Evolutionary conservation across 441 rosid genomes (phyloP), one percentile per base, ranked within the genome.

Genomic region (Theobroma grandiflorum): DNA sequence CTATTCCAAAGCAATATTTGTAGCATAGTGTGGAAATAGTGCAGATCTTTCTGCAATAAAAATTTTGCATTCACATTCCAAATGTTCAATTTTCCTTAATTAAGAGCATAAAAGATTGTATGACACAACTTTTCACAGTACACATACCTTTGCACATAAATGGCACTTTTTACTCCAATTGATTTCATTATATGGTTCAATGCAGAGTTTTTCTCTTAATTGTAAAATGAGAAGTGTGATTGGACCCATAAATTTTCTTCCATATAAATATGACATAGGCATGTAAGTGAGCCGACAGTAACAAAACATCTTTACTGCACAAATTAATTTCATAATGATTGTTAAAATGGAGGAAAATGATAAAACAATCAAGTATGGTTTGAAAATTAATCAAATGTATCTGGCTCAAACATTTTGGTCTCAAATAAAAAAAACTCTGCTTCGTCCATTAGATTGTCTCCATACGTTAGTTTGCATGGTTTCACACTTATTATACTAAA

Each of bases 1-100:
- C 79, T 71, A 76, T 86, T 85, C 87, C 87, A 84, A 57, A 84
- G 80, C 11, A 86, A 38, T 35, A 77, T 78, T 76, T 86, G 89
- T 50, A 75, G 33, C 77, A 70, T 52, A n/a, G 85, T 82, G 75
- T 81, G 89, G 49, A 84, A 87, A 78, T 85, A 88, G 58, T 89
- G 86, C 0, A 82, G 65, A 80, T 91, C 94, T 69, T 91, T 92
- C 92, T 90, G 79, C 70, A 26, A 18, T 53, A 75, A 37, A 37
- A 38, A 15, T 5, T 37, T 66, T 14, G 8, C 10, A 16, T 18
- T 6, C 47, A 20, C n/a, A 33, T 9, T 26, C 37, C 8, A 26
- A 31, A 63, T 10, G 38, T 63, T 31, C 10, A 26, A 26, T 0
- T 26, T 26, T 26, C 31, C 31, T 26, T 26, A 26, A 26, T 26